Evolutionary conservation across 2,329 filamentous ascomycete genomes (phyloP), one percentile per base, ranked within the genome.

Genomic region (Clonostachys byssicola): DNA sequence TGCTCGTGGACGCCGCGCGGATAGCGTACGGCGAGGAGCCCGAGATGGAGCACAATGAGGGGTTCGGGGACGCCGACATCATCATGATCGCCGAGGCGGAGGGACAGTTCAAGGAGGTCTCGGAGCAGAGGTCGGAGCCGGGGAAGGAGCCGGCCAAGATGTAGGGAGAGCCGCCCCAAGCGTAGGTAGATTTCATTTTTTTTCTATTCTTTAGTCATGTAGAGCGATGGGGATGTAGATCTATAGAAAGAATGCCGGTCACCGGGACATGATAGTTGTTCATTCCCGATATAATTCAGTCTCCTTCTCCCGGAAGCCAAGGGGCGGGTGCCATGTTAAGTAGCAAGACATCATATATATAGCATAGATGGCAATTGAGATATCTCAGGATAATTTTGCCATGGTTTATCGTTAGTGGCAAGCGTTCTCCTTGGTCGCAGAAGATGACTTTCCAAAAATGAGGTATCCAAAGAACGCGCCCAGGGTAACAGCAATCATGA

Each of bases 401-500:
- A 30, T 30, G 23, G 23, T 6, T 30, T 4, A 39, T 18, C 17
- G 9, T 77, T 66, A 97, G 71, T 99, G 92, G 65, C 94, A 99
- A 40, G 92, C 92, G 53, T 89, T 91, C 52, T 90, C 86, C 75
- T 95, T 96, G 30, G 85, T 85, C 8, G 86, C 80, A 46, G 83
- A 78, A 1, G 83, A 83, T 46, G 76, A 74, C 47, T 82, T 79
- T 14, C 89, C 87, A 70, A 96, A 99, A 41, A 86, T 58, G 50
- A 96, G 63, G 63, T 95, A 96, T 40, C 94, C 94, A 41, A 95
- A 67, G 55, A 95, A 95, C 0, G 92, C 92, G 14, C 94, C 94
- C 10, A 95, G 73, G 1, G 88, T 88, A 14, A 97, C 92, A 4
- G 92, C 81, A 55, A 95, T 69, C 94, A 99, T 99, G 56, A 99